Evolutionary conservation across 2,329 filamentous ascomycete genomes (phyloP), one percentile per base, ranked within the genome.

Genomic region (Pezicula radicicola): DNA sequence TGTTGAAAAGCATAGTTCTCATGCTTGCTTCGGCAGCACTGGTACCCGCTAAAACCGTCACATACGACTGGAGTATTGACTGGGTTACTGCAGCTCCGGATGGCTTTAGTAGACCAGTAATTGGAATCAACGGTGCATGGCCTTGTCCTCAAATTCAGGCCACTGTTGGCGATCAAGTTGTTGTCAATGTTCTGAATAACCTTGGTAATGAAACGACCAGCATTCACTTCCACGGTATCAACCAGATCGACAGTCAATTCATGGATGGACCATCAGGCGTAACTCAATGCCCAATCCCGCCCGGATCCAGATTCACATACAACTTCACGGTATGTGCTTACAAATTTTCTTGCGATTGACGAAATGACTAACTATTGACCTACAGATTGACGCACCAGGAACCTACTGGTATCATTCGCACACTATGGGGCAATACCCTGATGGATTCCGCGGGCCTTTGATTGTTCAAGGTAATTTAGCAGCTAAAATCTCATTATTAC

Each of bases 401-500:
- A 88, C 86, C 0, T 90, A 88, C 67, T 91, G 87, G 87, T 79
- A 77, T 58, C 84, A 88, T 65, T 84, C 81, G 1, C 84, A 87
- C 64, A 73, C 77, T 50, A 75, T 77, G 69, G 82, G 78, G 1
- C 83, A 87, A 61, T 87, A 86, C 59, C 81, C 83, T 0, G 84
- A 88, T 63, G 84, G 84, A 15, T 72, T 86, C 45, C 80, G 84
- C 10, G 83, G 80, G 1, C 71, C 81, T 0, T 61, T 87, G 33
- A 79, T 87, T 49, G 73, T 87, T 15, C 76, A 82, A 30, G 28
- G 28, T 30, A 30, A 9, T 30, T 5, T 21, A 21, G 21, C 21
- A 3, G 21, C 21, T 21, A 21, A 21, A 21, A 12, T 30, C 28
- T 4, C 28, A 12, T 5, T 30, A 6, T 3, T 3, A 30, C 28